Conservation (phyloP, 768 basidiomycete genomes). For the Galerina marginata region DNA sequence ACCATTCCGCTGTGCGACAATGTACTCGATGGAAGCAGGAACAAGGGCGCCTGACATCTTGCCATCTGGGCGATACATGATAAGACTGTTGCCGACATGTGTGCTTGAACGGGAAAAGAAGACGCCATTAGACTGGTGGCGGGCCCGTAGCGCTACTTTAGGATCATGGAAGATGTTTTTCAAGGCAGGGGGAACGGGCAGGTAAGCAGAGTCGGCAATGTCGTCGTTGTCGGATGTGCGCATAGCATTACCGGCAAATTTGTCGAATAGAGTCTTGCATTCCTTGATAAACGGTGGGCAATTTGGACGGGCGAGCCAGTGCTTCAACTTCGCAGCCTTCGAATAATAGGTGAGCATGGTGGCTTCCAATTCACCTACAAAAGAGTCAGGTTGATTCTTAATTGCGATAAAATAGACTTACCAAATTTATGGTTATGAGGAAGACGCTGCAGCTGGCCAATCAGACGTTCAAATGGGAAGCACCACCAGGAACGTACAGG, state of each 20-base stretch:
- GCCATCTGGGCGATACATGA: constrained; percentile 24
- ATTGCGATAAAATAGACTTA: neutral
- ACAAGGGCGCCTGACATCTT: constrained; percentile 6
- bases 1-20: constrained; percentile 6
- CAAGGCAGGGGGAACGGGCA: neutral
- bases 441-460: constrained; percentile 20
- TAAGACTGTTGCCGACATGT: constrained; percentile 30
- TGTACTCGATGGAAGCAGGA: constrained; percentile 27
- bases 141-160: constrained; percentile 18
- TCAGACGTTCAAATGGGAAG: constrained; percentile 13
- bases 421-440: constrained; percentile 37
- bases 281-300: no score
- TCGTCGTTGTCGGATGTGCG: no score
- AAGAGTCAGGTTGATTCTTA: no score
- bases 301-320: no score
- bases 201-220: neutral
- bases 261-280: no score
- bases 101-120: constrained; percentile 21
- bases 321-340: no score
- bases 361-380: no score
- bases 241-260: no score
- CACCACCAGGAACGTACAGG: constrained; percentile 16
- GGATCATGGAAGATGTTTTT: neutral
- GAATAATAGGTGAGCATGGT: no score
- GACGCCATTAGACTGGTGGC: constrained; percentile 12